Evolutionary conservation across 176 grass and related monocot species (phyloP).

Genomic region (Rhipidocladum racemiflorum): DNA sequence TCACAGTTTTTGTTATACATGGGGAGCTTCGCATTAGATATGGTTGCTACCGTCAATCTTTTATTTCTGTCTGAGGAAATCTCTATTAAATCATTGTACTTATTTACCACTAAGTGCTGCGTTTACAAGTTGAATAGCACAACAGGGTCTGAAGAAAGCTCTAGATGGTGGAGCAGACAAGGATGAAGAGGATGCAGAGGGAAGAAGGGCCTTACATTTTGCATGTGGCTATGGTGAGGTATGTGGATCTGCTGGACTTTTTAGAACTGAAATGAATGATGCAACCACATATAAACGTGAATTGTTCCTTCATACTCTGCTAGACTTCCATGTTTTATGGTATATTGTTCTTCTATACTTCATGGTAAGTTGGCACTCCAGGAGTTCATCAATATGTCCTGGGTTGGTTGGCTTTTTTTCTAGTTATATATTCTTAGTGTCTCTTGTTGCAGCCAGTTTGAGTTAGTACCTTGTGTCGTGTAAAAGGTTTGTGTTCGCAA

Average conservation of each 20-base stretch:
- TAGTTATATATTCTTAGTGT: not conserved
- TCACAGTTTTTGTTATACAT: conserved; percentile 1
- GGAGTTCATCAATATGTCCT: not conserved
- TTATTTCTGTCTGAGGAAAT: not conserved
- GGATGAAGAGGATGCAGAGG: conserved; percentile 88
- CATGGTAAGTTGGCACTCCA: not conserved
- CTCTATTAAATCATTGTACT: not conserved
- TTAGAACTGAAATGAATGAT: not conserved
- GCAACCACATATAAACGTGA: not conserved
- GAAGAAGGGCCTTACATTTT: conserved; percentile 95
- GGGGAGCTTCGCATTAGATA: not conserved
- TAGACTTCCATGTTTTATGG: not conserved
- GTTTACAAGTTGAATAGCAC: conserved; percentile 8
- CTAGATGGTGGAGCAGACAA: conserved; percentile 73
- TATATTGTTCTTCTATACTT: not conserved
- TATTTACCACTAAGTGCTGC: not conserved
- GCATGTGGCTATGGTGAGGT: conserved; percentile 97
- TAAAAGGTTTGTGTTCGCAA: not conserved
- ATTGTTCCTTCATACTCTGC: not conserved
- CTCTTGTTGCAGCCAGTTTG: conserved; percentile 1
- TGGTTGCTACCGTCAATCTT: not conserved
- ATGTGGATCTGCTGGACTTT: not conserved
- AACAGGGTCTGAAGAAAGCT: conserved; percentile 80
- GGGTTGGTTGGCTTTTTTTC: not conserved
- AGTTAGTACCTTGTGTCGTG: not conserved